These are phyloP conservation scores for Termitomyces sp. DNA, from an alignment of 768 basidiomycete species.

Conservation along the genomic window DNA sequence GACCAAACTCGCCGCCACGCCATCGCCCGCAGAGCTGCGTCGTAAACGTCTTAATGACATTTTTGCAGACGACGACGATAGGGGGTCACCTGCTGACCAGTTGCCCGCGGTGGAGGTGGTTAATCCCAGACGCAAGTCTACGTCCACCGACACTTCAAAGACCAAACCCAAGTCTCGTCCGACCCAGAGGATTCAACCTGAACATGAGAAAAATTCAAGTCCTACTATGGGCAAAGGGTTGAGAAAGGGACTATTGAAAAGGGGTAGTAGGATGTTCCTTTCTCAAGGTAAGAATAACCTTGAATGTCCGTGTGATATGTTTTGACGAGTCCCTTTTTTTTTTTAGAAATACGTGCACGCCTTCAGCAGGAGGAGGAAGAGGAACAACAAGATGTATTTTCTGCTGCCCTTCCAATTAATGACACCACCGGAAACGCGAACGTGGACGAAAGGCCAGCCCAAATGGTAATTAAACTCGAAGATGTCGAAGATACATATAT, in stretches of 20 bases:
- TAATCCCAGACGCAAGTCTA: background rate
- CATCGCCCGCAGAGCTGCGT: background rate
- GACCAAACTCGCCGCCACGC: background rate
- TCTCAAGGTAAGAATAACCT: background rate
- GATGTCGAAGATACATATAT: background rate
- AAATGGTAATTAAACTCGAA: background rate
- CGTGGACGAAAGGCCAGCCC: background rate
- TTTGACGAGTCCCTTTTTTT: background rate
- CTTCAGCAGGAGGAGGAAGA: background rate
- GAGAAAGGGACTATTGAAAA: background rate
- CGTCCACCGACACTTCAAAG: background rate
- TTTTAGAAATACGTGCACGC: background rate
- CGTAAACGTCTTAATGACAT: background rate
- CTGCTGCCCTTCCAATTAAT: background rate
- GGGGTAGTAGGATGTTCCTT: background rate
- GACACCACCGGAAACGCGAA: background rate
- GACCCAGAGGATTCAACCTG: background rate
- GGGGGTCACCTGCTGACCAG: background rate
- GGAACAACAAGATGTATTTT: background rate
- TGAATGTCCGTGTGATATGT: background rate
- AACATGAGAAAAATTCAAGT: background rate
- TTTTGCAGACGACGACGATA: background rate
- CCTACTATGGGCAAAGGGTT: background rate
- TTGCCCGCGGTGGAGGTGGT: background rate
- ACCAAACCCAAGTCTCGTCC: background rate